Evolutionary conservation across 2,329 filamentous ascomycete genomes (phyloP), one percentile per base, ranked within the genome.

Genomic region (Penicillium rolfsii): DNA sequence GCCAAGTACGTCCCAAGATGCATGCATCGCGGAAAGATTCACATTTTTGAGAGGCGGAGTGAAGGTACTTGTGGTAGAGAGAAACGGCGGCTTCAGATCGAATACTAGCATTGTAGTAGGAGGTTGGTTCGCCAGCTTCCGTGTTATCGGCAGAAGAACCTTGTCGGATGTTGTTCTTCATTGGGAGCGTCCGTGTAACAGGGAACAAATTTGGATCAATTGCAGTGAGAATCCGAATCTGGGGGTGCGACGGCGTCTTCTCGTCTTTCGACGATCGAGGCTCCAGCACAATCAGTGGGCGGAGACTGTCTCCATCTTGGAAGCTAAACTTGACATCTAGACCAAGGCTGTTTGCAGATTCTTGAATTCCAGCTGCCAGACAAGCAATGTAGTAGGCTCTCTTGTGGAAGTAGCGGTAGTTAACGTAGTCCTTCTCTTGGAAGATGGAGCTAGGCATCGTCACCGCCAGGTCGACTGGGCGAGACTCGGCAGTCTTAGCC

Each of bases 331-430:
- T 80, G 48, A 91, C 69, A 14, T 85, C 80, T 67, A 89, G 82
- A 0, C 80, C 78, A 16, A 83, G 75, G 4, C 79, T 80, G 49
- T 87, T 76, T 3, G 56, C 59, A 24, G 84, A 78, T 40, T 84
- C 81, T 65, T 87, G 86, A 55, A 98, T 80, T 4, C 85, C 87
- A 33, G 86, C 87, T 14, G 92, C 88, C 58, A 98, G 81, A 65
- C 90, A 91, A 36, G 93, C 91, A 54, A 98, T 80, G 73, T 96
- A 98, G 77, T 94, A 98, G 12, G 95, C 91, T 64, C 93, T 84
- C 71, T 97, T 96, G 79, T 97, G 93, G 73, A 97, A 97, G 79
- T 96, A 98, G 63, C 95, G 87, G 81, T 95, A 85, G 75, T 97
- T 93, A 53, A 93, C 83, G 74, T 94, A 97, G 77, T 99, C 95